These are phyloP conservation scores for Colletotrichum sp. DNA, from an alignment of 2,329 filamentous ascomycete genomes.

Conservation along the genomic window DNA sequence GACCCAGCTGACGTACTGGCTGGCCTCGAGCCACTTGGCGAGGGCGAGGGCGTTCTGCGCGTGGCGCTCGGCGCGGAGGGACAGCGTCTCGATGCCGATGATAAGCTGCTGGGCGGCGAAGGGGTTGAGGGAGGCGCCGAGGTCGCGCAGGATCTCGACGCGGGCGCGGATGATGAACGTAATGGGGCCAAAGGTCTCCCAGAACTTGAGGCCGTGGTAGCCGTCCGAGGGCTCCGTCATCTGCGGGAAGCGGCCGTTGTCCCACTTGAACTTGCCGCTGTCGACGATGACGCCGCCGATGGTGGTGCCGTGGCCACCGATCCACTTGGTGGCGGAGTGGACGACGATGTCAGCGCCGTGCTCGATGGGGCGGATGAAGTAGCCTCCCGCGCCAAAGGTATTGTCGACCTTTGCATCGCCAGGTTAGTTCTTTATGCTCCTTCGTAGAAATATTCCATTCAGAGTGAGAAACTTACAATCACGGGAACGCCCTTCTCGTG, in stretches of 20 bases:
- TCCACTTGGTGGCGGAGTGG: slow-evolving; percentile 96
- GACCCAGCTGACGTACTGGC: slow-evolving; percentile 88
- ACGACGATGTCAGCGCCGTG: slow-evolving; percentile 94
- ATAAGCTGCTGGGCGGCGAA: slow-evolving; percentile 93
- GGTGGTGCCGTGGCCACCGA: slow-evolving; percentile 92
- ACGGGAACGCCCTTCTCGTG: slow-evolving; percentile 71
- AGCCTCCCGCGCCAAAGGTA: slow-evolving; percentile 93
- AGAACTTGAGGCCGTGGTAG: slow-evolving; percentile 94
- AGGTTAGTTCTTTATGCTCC: too few relatives aligned
- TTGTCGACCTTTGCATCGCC: slow-evolving; percentile 72
- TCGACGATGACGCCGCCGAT: slow-evolving; percentile 88
- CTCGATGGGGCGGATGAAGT: slow-evolving; percentile 84
- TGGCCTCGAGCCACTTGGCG: slow-evolving; percentile 83
- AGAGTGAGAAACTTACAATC: slow-evolving; percentile 48
- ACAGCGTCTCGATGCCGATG: slow-evolving; percentile 88
- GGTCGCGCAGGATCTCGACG: slow-evolving; percentile 88
- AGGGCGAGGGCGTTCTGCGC: slow-evolving; percentile 82
- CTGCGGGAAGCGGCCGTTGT: slow-evolving; percentile 86
- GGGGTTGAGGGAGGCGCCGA: slow-evolving; percentile 83
- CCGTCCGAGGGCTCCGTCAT: slow-evolving; percentile 88
- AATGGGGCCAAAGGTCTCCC: slow-evolving; percentile 85
- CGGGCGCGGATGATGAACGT: slow-evolving; percentile 85
- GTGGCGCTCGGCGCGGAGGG: slow-evolving; percentile 84
- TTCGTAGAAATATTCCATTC: too few relatives aligned
- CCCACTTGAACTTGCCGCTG: slow-evolving; percentile 92